These are phyloP conservation scores for Yamagishiella unicocca DNA, from an alignment of 139 green algal genomes.

Conservation along the genomic window DNA sequence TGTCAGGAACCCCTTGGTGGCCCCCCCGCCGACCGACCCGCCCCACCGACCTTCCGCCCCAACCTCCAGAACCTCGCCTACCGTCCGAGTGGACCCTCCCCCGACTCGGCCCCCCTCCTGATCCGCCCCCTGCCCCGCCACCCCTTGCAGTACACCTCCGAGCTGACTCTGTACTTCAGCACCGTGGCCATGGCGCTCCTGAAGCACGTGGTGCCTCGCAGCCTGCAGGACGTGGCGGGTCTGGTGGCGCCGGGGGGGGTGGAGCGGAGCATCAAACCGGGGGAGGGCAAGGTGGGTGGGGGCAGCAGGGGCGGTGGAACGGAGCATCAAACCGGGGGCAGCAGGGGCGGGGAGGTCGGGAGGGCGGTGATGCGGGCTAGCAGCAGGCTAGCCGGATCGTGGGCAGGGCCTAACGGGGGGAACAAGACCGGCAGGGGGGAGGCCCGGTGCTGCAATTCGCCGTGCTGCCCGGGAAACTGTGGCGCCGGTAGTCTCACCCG, in stretches of 20 bases:
- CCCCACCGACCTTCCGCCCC: neutral
- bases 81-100: too few relatives aligned
- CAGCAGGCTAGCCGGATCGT: too few relatives aligned
- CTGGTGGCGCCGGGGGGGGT: conserved; percentile 21
- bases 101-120: neutral
- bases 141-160: conserved; percentile 35
- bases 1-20: too few relatives aligned
- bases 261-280: conserved; percentile 25
- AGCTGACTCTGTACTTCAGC: conserved; percentile 46
- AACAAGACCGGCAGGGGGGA: too few relatives aligned
- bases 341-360: too few relatives aligned
- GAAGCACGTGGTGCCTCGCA: conserved; percentile 44
- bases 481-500: too few relatives aligned
- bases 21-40: neutral
- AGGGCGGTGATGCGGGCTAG: too few relatives aligned
- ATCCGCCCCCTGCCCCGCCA: neutral
- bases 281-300: conserved; percentile 33
- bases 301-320: neutral
- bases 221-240: conserved; percentile 33
- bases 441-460: too few relatives aligned
- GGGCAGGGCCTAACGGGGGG: too few relatives aligned
- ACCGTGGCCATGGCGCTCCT: conserved; percentile 28
- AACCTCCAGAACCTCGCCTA: too few relatives aligned
- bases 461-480: too few relatives aligned
- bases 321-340: neutral